These are phyloP conservation scores for Penicillium verhagenii DNA, from an alignment of 495 filamentous ascomycete genomes.

Conservation along the genomic window DNA sequence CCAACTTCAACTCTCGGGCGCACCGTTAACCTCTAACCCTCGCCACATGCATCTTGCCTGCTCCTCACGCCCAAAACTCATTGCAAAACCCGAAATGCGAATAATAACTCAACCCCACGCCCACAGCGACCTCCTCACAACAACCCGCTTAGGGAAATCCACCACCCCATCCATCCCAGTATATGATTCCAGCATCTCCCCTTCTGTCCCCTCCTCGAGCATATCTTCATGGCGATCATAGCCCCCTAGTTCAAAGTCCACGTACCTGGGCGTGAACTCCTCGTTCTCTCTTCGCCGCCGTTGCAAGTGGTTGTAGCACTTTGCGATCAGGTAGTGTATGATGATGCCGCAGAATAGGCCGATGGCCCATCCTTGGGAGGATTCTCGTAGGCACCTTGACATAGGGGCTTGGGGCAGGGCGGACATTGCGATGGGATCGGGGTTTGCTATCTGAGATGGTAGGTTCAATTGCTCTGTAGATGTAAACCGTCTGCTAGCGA, in stretches of 20 bases:
- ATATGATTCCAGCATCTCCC: not conserved
- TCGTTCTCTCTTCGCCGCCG: not conserved
- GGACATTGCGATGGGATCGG: too few species aligned
- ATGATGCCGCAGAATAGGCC: not conserved
- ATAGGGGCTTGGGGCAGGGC: not conserved
- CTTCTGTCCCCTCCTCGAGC: not conserved
- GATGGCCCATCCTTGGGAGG: not conserved
- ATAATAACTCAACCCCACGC: too few species aligned
- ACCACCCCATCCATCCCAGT: not conserved
- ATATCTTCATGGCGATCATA: not conserved
- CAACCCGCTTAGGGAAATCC: not conserved
- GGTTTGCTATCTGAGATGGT: too few species aligned
- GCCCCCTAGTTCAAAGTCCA: not conserved
- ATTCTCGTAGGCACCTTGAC: not conserved
- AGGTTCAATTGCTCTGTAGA: too few species aligned
- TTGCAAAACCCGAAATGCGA: too few species aligned
- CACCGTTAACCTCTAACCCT: too few species aligned
- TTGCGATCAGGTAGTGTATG: not conserved
- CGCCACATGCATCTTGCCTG: too few species aligned
- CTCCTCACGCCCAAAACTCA: too few species aligned
- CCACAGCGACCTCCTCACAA: not conserved
- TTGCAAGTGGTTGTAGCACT: not conserved
- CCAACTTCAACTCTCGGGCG: too few species aligned
- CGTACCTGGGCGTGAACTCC: not conserved
- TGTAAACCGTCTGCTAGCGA: too few species aligned